phyloP scores from a whole-genome alignment of 148 eudicot species.

The Vaccinium myrtillus region DNA sequence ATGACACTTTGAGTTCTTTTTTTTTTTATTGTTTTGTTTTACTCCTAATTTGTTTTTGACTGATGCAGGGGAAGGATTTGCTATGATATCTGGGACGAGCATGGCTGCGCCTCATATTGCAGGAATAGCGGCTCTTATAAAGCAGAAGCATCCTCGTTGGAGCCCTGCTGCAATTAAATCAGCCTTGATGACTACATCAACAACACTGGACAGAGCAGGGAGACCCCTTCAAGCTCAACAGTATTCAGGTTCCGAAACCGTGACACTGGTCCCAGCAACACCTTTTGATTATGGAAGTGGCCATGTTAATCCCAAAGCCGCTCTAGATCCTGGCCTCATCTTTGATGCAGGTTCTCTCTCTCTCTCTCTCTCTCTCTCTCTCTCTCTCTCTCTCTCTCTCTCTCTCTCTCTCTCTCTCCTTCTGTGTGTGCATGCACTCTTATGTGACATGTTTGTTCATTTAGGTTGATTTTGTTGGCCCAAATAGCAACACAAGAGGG shows the following conservation, averaged over 20 bases:
- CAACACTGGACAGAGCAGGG: conserved; percentile 64
- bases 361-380: background rate
- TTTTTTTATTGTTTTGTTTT: background rate
- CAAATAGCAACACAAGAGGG: too few species aligned
- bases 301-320: conserved; percentile 86
- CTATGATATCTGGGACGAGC: conserved; percentile 98
- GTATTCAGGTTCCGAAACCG: conserved; percentile 65
- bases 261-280: conserved; percentile 68
- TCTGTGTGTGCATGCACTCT: background rate
- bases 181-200: conserved; percentile 90
- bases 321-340: conserved; percentile 93
- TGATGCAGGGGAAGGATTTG: conserved; percentile 87
- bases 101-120: conserved; percentile 99
- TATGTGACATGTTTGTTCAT: background rate
- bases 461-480: background rate
- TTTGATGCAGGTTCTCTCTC: conserved; percentile 73
- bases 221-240: conserved; percentile 90
- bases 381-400: background rate
- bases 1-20: too few species aligned
- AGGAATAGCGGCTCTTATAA: conserved; percentile 93
- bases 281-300: conserved; percentile 99
- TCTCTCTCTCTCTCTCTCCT: background rate
- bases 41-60: background rate
- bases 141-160: conserved; percentile 94
- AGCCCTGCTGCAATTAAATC: conserved; percentile 99